Percentiles rank a stretch among this genome's conserved stretches.
These are phyloP conservation scores for Cryptococcus floricola DNA, from an alignment of 1,284 basidiomycete genomes.

Conservation along the genomic window DNA sequence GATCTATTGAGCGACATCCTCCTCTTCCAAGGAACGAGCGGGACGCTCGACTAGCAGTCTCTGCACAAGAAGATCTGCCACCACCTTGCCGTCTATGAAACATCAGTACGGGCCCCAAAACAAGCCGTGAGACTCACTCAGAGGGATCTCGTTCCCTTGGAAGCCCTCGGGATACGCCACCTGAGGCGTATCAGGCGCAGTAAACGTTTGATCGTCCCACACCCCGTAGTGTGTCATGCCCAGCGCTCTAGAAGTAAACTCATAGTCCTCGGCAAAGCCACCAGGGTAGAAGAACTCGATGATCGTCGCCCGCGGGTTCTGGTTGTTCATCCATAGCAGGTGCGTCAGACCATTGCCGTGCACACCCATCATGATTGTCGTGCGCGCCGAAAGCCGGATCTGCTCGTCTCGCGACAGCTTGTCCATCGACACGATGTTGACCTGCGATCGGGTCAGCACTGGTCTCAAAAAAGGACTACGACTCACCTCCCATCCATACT, in stretches of 20 bases:
- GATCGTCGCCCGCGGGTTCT: constrained; percentile 45
- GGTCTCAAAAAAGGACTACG: not conserved
- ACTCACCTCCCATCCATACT: constrained; percentile 67
- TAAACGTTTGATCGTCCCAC: constrained; percentile 69
- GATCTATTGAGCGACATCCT: not conserved
- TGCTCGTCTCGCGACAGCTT: constrained; percentile 72
- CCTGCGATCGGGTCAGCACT: constrained; percentile 13
- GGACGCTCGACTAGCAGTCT: constrained; percentile 38
- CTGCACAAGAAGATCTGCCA: constrained; percentile 45
- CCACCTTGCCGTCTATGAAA: constrained; percentile 48
- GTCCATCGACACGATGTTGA: constrained; percentile 79
- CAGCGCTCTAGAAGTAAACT: constrained; percentile 59
- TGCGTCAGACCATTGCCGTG: constrained; percentile 75
- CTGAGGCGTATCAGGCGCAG: constrained; percentile 53
- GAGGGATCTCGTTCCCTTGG: constrained; percentile 54
- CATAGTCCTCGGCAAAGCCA: constrained; percentile 77
- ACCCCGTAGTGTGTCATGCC: constrained; percentile 71
- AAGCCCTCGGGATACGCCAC: constrained; percentile 51
- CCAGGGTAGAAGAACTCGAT: constrained; percentile 73
- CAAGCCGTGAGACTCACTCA: constrained; percentile 44
- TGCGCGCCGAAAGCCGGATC: constrained; percentile 67
- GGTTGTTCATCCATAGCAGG: constrained; percentile 66
- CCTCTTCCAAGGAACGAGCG: not conserved
- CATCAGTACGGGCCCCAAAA: not conserved
- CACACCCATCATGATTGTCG: constrained; percentile 74